Percentiles rank a stretch among this genome's conserved stretches.
These are phyloP conservation scores for Hygrocybe punicea DNA, from an alignment of 768 basidiomycete species.

Conservation along the genomic window DNA sequence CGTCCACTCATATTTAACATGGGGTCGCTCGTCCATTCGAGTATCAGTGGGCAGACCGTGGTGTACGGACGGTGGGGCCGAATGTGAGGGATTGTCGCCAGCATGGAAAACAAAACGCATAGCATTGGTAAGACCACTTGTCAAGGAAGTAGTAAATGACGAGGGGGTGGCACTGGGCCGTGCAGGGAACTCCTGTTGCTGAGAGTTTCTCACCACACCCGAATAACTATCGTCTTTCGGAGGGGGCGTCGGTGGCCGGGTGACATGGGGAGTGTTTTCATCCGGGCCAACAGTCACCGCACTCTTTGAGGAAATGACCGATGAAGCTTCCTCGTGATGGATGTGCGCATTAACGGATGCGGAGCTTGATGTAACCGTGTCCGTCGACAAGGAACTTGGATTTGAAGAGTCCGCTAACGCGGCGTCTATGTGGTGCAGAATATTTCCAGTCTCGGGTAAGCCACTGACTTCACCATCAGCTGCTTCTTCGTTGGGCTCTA, in stretches of 20 bases:
- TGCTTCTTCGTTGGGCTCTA: slow-evolving; percentile 48
- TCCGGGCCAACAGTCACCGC: slow-evolving; percentile 34
- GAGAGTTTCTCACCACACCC: slow-evolving; percentile 1
- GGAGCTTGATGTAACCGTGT: slow-evolving; percentile 15
- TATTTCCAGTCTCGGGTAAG: slow-evolving; percentile 39
- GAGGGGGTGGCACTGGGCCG: slow-evolving; percentile 27
- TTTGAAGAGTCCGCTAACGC: slow-evolving; percentile 24
- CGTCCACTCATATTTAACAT: slow-evolving; percentile 81
- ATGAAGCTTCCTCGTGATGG: slow-evolving; percentile 38
- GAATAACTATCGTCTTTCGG: slow-evolving; percentile 27
- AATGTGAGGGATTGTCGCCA: slow-evolving; percentile 31
- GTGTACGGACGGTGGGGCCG: slow-evolving; percentile 46
- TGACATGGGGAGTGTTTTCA: not conserved
- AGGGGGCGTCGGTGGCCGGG: slow-evolving; percentile 26
- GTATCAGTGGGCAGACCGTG: slow-evolving; percentile 43
- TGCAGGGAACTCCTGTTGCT: not conserved
- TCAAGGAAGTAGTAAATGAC: slow-evolving; percentile 45
- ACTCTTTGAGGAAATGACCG: slow-evolving; percentile 40
- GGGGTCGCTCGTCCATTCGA: slow-evolving; percentile 65
- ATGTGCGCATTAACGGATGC: slow-evolving; percentile 37
- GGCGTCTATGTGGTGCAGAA: slow-evolving; percentile 45
- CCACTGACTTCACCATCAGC: slow-evolving; percentile 49
- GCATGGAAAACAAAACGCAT: slow-evolving; percentile 55
- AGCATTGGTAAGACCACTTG: slow-evolving; percentile 54
- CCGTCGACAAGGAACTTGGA: slow-evolving; percentile 26